These are phyloP conservation scores for Sporothrix sp. DNA, from an alignment of 2,329 filamentous ascomycete genomes.

Conservation along the genomic window DNA sequence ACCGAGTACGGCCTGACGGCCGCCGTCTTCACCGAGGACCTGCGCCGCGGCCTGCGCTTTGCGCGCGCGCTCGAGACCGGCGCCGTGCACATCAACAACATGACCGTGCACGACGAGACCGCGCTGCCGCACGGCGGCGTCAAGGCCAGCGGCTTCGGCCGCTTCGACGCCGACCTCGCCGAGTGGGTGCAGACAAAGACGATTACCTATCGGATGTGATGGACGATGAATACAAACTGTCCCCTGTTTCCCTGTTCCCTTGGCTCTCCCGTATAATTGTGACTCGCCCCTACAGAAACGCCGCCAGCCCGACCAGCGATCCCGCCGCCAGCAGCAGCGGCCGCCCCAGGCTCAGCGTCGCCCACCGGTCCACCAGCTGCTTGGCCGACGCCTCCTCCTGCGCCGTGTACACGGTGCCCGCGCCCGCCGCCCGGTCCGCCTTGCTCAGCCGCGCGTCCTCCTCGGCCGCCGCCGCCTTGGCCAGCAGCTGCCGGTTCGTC, in stretches of 20 bases:
- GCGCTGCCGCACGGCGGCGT: constrained; percentile 57
- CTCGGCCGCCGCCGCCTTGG: constrained; percentile 32
- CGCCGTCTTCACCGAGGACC: constrained; percentile 63
- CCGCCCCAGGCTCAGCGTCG: constrained; percentile 37
- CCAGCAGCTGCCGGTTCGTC: constrained; percentile 39
- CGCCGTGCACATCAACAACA: constrained; percentile 56
- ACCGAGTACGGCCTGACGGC: constrained; percentile 67
- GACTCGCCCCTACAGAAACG: constrained; percentile 2
- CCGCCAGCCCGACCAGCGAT: constrained; percentile 6
- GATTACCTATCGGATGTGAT: constrained; percentile 39
- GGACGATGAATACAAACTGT: neutral
- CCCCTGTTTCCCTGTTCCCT: too few species aligned
- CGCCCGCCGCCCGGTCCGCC: constrained; percentile 5
- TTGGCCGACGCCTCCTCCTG: constrained; percentile 30
- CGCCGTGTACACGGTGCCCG: constrained; percentile 6
- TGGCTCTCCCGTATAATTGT: constrained; percentile 22
- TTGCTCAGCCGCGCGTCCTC: constrained; percentile 19
- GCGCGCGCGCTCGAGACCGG: constrained; percentile 57
- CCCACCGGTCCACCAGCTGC: constrained; percentile 47
- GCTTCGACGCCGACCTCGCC: constrained; percentile 47
- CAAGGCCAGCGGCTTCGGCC: constrained; percentile 54
- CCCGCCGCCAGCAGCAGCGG: constrained; percentile 16
- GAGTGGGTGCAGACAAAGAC: constrained; percentile 57
- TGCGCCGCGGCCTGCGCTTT: constrained; percentile 48
- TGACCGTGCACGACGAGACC: constrained; percentile 57